These are phyloP conservation scores for Trichoderma aggressivum DNA, from an alignment of 2,329 filamentous ascomycete genomes.

Conservation along the genomic window DNA sequence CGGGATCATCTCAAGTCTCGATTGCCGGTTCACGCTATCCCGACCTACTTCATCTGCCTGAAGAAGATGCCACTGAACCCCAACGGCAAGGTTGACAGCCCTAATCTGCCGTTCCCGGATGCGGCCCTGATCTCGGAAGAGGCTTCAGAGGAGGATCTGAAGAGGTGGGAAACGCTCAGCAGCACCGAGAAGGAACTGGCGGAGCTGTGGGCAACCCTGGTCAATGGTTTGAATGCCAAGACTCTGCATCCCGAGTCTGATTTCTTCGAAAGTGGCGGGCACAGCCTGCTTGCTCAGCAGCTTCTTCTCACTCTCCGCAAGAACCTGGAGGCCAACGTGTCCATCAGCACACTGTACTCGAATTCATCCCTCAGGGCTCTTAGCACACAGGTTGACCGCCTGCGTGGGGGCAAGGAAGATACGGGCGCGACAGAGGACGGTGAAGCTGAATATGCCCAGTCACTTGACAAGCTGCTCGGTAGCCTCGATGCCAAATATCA, in stretches of 20 bases:
- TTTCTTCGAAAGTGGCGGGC: constrained; percentile 41
- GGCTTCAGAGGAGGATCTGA: constrained; percentile 35
- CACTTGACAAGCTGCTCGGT: constrained; percentile 48
- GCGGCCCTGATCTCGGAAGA: constrained; percentile 57
- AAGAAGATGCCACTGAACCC: constrained; percentile 57
- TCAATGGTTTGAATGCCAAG: constrained; percentile 63
- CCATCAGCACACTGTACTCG: constrained; percentile 33
- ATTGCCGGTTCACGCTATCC: constrained; percentile 35
- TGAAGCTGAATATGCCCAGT: constrained; percentile 52
- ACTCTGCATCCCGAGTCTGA: constrained; percentile 48
- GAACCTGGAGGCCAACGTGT: constrained; percentile 28
- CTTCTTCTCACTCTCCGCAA: constrained; percentile 61
- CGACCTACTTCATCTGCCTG: constrained; percentile 34
- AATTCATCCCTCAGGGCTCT: constrained; percentile 30
- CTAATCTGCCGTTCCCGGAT: constrained; percentile 76
- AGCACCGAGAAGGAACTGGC: constrained; percentile 40
- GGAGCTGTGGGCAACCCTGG: constrained; percentile 68
- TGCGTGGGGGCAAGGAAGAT: constrained; percentile 27
- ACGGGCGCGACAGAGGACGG: constrained; percentile 35
- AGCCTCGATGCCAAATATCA: constrained; percentile 44
- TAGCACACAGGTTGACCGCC: constrained; percentile 31
- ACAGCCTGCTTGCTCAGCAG: constrained; percentile 60
- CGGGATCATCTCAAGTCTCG: constrained; percentile 68
- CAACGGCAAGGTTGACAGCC: constrained; percentile 77
- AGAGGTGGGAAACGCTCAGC: constrained; percentile 50